phyloP scores from a whole-genome alignment of 148 eudicot genomes.

The Rhododendron williamsianum region DNA sequence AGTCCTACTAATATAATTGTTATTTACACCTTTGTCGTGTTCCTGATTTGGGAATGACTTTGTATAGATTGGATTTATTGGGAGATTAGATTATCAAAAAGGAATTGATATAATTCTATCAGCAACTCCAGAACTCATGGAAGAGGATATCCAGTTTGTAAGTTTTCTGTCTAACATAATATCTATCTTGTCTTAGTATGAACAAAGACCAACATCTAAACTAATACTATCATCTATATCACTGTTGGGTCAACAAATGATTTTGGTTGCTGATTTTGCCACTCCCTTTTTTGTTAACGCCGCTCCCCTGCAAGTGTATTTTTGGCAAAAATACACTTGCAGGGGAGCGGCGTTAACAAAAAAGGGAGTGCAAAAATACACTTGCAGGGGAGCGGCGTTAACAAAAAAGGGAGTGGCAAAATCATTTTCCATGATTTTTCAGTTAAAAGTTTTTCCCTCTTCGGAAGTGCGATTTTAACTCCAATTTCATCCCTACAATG shows the following conservation, averaged over 20 bases:
- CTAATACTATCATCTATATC: background rate
- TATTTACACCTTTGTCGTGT: background rate
- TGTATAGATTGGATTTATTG: conserved; percentile 84
- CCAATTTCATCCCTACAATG: background rate
- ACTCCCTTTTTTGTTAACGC: no score
- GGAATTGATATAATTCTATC: conserved; percentile 82
- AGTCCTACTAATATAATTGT: background rate
- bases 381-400: no score
- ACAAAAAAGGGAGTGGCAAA: no score
- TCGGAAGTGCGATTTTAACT: background rate
- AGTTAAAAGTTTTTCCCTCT: background rate
- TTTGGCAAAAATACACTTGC: no score
- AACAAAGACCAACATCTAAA: background rate
- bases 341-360: no score
- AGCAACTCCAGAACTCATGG: conserved; percentile 67
- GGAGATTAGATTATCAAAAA: conserved; percentile 95
- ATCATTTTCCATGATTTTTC: background rate
- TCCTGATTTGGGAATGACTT: conserved; percentile 10
- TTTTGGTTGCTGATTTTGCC: background rate
- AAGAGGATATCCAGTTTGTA: conserved; percentile 89
- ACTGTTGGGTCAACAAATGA: no score
- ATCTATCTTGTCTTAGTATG: background rate
- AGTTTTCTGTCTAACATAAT: conserved; percentile 26
- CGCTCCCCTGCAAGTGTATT: no score
- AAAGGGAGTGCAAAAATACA: no score